phyloP scores from a whole-genome alignment of 1,284 basidiomycete genomes.

The Fomitopsis palustris region DNA sequence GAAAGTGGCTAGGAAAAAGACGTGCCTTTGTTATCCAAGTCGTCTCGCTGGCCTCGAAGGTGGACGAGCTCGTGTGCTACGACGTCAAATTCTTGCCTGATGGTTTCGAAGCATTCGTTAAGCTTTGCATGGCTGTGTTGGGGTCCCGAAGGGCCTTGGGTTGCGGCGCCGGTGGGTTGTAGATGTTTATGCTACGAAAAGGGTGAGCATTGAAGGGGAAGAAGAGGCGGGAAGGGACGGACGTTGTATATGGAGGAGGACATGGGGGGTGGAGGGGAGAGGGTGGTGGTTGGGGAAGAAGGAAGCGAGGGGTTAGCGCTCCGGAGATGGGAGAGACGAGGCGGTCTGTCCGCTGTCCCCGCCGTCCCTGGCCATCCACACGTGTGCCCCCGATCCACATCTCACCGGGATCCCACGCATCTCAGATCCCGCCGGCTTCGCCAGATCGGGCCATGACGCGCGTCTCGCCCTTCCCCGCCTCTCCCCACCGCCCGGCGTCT shows the following conservation, averaged over 20 bases:
- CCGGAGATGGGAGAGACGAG: conserved; percentile 17
- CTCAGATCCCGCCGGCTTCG: conserved; percentile 18
- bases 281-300: conserved; percentile 17
- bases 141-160: conserved; percentile 37
- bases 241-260: conserved; percentile 36
- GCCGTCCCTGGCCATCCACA: conserved; percentile 15
- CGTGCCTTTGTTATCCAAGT: conserved; percentile 85
- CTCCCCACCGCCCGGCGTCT: neutral
- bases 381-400: conserved; percentile 14
- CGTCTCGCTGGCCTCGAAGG: conserved; percentile 80
- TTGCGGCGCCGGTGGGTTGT: conserved; percentile 50
- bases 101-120: conserved; percentile 79
- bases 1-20: conserved; percentile 10
- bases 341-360: conserved; percentile 6
- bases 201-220: neutral
- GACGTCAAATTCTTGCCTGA: conserved; percentile 85
- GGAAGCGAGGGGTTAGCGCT: conserved; percentile 17
- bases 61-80: conserved; percentile 67
- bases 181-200: conserved; percentile 58
- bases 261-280: conserved; percentile 15
- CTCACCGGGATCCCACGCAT: conserved; percentile 15
- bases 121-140: conserved; percentile 46
- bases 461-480: neutral
- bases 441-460: conserved; percentile 12
- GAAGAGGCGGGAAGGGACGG: conserved; percentile 11